Evolutionary conservation across 108 stramenopile species (phyloP).

Genomic region (Fistulifera pelliculosa): DNA sequence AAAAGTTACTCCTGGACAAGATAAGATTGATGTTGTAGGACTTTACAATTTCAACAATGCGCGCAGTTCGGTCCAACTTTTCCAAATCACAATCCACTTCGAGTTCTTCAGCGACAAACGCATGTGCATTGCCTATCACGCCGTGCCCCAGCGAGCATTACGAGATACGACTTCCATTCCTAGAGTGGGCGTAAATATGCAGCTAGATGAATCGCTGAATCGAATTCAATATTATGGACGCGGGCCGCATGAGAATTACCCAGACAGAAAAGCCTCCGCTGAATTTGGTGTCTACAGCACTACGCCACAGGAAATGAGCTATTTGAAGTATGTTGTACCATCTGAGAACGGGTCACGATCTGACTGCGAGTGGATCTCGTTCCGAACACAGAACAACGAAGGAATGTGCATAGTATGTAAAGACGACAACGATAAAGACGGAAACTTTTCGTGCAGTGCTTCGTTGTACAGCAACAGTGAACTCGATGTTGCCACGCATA

Average conservation of each 20-base stretch:
- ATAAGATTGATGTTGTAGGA: background rate
- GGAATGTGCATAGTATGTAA: constrained; percentile 14
- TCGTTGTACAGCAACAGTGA: constrained; percentile 25
- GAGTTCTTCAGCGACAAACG: constrained; percentile 16
- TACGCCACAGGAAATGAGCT: constrained; percentile 17
- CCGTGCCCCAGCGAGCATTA: constrained; percentile 12
- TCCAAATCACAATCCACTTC: constrained; percentile 12
- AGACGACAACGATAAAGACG: background rate
- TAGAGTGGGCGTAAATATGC: constrained; percentile 46
- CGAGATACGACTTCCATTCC: constrained; percentile 33
- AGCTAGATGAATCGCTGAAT: constrained; percentile 25
- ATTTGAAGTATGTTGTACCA: constrained; percentile 43
- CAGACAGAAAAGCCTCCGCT: constrained; percentile 42
- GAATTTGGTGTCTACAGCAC: constrained; percentile 34
- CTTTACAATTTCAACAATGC: background rate
- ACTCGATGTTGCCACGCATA: constrained; percentile 36
- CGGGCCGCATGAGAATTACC: constrained; percentile 69
- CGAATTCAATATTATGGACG: constrained; percentile 46
- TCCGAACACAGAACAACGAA: constrained; percentile 7
- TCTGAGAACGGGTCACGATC: constrained; percentile 39
- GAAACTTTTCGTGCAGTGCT: constrained; percentile 30
- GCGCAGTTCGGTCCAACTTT: background rate
- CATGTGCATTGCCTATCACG: constrained; percentile 11
- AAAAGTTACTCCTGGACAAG: background rate
- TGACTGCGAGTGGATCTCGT: constrained; percentile 35